Evolutionary conservation across 371 early-diverging fungal genomes (phyloP).

Genomic region (Rhizopus delemar): DNA sequence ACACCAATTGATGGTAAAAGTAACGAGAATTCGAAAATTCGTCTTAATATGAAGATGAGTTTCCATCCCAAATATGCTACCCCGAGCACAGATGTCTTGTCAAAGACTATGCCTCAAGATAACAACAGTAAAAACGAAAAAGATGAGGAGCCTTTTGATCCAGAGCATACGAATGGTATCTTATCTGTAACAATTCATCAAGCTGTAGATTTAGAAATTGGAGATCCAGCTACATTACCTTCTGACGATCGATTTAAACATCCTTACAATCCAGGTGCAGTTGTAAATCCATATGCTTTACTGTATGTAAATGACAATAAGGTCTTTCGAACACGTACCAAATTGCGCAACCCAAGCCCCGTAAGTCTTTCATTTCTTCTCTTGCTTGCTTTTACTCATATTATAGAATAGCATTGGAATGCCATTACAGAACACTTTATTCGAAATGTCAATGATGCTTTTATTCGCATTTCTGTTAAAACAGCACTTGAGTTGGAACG

Average conservation of each 20-base stretch:
- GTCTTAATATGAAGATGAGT: conserved; percentile 39
- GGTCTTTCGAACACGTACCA: conserved; percentile 36
- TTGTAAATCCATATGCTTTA: conserved; percentile 44
- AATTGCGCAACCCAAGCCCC: conserved; percentile 43
- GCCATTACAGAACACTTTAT: conserved; percentile 42
- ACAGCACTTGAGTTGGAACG: conserved; percentile 38
- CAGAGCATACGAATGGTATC: conserved; percentile 37
- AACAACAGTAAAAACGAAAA: conserved; percentile 13
- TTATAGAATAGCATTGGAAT: conserved; percentile 15
- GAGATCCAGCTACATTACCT: conserved; percentile 30
- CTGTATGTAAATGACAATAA: conserved; percentile 45
- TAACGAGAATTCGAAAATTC: conserved; percentile 30
- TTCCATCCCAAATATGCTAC: conserved; percentile 50
- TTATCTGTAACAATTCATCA: conserved; percentile 35
- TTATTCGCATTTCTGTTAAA: conserved; percentile 38
- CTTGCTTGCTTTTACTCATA: neutral
- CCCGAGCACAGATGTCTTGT: conserved; percentile 20
- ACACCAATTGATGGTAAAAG: conserved; percentile 42
- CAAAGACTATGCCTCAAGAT: conserved; percentile 10
- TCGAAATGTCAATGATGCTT: conserved; percentile 21
- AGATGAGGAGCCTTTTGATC: conserved; percentile 19
- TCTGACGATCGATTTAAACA: conserved; percentile 35
- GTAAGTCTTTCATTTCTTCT: conserved; percentile 18
- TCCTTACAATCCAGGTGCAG: conserved; percentile 37
- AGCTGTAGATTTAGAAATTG: conserved; percentile 43